These are phyloP conservation scores for Kwoniella mangroviensis DNA, from an alignment of 768 basidiomycete species.

Conservation along the genomic window DNA sequence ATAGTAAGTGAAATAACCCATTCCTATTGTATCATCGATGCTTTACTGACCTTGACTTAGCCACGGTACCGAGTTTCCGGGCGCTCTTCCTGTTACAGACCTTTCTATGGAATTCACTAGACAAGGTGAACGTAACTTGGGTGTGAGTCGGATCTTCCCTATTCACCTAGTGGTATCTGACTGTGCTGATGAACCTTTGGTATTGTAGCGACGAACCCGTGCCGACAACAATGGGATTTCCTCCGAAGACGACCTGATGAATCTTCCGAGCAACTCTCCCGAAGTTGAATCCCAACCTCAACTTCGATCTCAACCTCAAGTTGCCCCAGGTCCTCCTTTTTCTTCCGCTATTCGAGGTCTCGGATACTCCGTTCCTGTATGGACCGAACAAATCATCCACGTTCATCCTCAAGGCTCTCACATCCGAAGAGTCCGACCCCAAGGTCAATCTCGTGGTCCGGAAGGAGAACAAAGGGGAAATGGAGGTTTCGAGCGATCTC, in stretches of 20 bases:
- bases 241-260: constrained; percentile 11
- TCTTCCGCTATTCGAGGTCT: neutral
- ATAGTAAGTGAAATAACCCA: constrained; percentile 10
- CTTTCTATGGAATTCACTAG: constrained; percentile 16
- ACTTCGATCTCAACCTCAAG: neutral
- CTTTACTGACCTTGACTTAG: neutral
- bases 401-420: neutral
- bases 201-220: constrained; percentile 4
- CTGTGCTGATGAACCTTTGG: neutral
- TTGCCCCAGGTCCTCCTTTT: neutral
- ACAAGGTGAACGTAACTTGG: constrained; percentile 25
- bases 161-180: neutral
- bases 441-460: neutral
- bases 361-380: neutral
- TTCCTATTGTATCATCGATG: neutral
- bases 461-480: neutral
- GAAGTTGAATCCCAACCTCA: neutral
- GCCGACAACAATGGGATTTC: constrained; percentile 11
- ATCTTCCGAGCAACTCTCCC: neutral
- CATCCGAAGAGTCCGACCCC: neutral
- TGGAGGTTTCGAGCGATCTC: constrained; percentile 1
- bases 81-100: constrained; percentile 17
- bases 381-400: neutral
- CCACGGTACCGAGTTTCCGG: constrained; percentile 19
- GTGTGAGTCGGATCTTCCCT: constrained; percentile 12